Base-by-base conservation (phyloP, 306 rosid species). In the Albizia julibrissin region DNA sequence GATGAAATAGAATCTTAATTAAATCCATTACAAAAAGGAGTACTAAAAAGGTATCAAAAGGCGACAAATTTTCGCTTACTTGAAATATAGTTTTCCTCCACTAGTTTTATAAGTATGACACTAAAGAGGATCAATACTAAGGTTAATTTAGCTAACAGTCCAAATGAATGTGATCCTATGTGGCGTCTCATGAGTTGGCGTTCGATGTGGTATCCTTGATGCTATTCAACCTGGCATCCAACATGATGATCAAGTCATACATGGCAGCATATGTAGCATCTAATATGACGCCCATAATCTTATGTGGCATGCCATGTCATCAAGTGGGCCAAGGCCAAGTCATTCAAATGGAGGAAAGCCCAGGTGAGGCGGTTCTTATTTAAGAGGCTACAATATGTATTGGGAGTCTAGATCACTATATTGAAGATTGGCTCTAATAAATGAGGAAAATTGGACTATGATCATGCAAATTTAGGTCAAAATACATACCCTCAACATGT, bases 1-100 rank as follows among this genome's bases (percentile, higher is more conserved):
- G 74, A 76, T 83, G 80, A 69, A 79, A 81, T 81, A 79, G 80
- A 82, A 65, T 84, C 81, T 82, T 84, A 81, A 81, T 82, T 87
- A 81, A 81, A 18, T 70, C 87, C 80, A 84, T 56, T 6, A 47
- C 29, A 33, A 69, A 10, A 34, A 74, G 69, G 4, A 24, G 21
- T 10, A 56, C 66, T 37, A 49, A 61, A 46, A 65, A 76, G 50
- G 44, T 22, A 29, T 59, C 40, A 70, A 29, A 75, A 75, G 78
- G 79, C 16, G 75, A 79, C 80, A 79, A 3, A 71, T 49, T 47
- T 39, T 58, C 72, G 69, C 65, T 77, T 12, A 75, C 76, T 77
- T 16, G 24, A 75, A 85, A 84, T 71, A 13, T 21, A 40, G 18
- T 61, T 82, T 68, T 68, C 73, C 73, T 39, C 27, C 18, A 34